Conservation (phyloP, 805 yeast species). For the Cyberlindnera meyerae region DNA sequence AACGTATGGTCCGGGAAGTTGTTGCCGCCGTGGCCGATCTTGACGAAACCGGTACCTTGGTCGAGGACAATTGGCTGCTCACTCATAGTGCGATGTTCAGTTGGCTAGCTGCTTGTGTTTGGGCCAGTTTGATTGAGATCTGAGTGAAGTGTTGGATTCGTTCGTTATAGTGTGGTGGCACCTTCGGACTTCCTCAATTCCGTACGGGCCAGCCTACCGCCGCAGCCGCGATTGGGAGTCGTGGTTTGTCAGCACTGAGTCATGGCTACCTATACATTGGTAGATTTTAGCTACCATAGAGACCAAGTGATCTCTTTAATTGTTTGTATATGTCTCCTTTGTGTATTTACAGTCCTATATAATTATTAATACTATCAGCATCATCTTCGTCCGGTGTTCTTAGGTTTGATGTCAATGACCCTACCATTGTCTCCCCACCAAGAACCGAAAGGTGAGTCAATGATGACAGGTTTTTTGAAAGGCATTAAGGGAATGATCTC, state of each 20-base stretch:
- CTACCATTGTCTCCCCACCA: conserved; percentile 8
- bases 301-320: no score
- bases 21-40: conserved; percentile 93
- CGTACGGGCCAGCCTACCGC: no score
- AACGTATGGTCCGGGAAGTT: conserved; percentile 96
- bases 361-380: no score
- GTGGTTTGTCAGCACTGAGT: no score
- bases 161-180: no score
- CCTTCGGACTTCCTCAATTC: no score
- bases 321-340: no score
- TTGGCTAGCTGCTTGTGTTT: neutral
- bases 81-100: no score
- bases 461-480: conserved; percentile 10
- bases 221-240: no score
- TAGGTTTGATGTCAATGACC: conserved; percentile 15
- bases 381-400: conserved; percentile 2
- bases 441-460: conserved; percentile 10
- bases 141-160: neutral
- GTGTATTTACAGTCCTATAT: no score
- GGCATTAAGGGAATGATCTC: conserved; percentile 16
- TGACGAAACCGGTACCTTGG: conserved; percentile 98
- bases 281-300: no score
- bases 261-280: no score
- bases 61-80: conserved; percentile 62
- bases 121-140: neutral